Conservation (phyloP, 2,329 filamentous ascomycete genomes). For the Arthrobotrys megalospora region DNA sequence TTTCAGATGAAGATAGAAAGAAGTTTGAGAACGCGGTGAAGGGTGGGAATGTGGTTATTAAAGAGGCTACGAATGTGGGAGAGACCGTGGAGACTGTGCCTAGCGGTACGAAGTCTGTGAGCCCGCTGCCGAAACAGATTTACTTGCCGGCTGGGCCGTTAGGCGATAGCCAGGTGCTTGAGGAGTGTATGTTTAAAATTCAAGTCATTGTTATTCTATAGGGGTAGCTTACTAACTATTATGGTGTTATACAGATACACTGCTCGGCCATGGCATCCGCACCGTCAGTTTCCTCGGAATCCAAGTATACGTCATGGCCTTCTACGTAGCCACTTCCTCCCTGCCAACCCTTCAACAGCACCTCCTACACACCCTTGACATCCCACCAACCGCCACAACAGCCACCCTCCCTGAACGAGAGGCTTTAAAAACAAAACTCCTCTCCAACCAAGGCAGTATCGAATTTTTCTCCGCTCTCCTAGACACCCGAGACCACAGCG, state of each 20-base stretch:
- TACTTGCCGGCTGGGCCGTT: slow-evolving; percentile 33
- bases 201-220: background rate
- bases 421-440: slow-evolving; percentile 77
- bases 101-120: slow-evolving; percentile 42
- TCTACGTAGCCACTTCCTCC: slow-evolving; percentile 89
- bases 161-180: slow-evolving; percentile 40
- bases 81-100: slow-evolving; percentile 50
- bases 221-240: background rate
- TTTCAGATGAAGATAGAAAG: slow-evolving; percentile 31
- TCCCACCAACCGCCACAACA: slow-evolving; percentile 75
- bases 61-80: slow-evolving; percentile 46
- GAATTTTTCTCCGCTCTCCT: slow-evolving; percentile 55
- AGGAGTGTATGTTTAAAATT: slow-evolving; percentile 40
- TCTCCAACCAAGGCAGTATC: slow-evolving; percentile 78
- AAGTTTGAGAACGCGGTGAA: slow-evolving; percentile 47
- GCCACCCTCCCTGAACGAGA: slow-evolving; percentile 87
- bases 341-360: slow-evolving; percentile 84
- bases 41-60: slow-evolving; percentile 50
- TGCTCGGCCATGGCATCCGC: slow-evolving; percentile 88
- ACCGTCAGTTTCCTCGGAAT: slow-evolving; percentile 91
- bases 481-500: slow-evolving; percentile 65
- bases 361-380: slow-evolving; percentile 68
- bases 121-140: slow-evolving; percentile 56
- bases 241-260: slow-evolving; percentile 72
- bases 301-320: slow-evolving; percentile 93